These are phyloP conservation scores for Aspergillus udagawae DNA, from an alignment of 2,329 filamentous ascomycete species.

Conservation along the genomic window DNA sequence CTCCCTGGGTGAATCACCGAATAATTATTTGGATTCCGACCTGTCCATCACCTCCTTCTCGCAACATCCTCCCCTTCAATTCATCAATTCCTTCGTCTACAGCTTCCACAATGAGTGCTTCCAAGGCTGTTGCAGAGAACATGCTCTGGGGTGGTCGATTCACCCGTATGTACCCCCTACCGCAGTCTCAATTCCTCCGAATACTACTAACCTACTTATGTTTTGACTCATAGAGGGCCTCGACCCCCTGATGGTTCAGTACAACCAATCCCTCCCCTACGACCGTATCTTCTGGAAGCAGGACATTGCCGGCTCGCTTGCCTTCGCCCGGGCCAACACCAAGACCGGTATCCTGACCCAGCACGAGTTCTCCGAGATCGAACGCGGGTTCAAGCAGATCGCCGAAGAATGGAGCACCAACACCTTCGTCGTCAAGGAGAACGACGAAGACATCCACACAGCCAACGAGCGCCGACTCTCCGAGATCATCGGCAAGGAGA, in stretches of 20 bases:
- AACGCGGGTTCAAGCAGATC: constrained; percentile 63
- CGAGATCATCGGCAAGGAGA: constrained; percentile 81
- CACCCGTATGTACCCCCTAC: constrained; percentile 44
- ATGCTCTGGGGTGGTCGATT: constrained; percentile 62
- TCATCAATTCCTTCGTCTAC: constrained; percentile 4
- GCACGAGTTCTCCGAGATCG: constrained; percentile 70
- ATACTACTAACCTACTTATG: constrained; percentile 14
- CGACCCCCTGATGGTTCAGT: constrained; percentile 80
- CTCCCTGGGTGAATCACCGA: not conserved
- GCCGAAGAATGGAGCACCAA: constrained; percentile 41
- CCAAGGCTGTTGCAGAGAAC: constrained; percentile 40
- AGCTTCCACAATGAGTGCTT: constrained; percentile 30
- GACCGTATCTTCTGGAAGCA: constrained; percentile 74
- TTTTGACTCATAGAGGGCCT: constrained; percentile 59
- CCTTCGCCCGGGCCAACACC: constrained; percentile 75
- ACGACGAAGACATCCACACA: constrained; percentile 61
- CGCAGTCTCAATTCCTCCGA: constrained; percentile 9
- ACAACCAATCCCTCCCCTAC: constrained; percentile 77
- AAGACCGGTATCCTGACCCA: constrained; percentile 69
- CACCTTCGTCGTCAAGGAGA: constrained; percentile 34
- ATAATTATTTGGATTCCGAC: not conserved
- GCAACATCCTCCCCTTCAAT: not conserved
- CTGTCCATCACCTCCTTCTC: not conserved
- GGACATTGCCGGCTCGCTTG: constrained; percentile 75
- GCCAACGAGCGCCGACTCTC: constrained; percentile 69